Evolutionary conservation across 2,329 filamentous ascomycete genomes (phyloP).

Genomic region (Trichoderma citrinoviride): DNA sequence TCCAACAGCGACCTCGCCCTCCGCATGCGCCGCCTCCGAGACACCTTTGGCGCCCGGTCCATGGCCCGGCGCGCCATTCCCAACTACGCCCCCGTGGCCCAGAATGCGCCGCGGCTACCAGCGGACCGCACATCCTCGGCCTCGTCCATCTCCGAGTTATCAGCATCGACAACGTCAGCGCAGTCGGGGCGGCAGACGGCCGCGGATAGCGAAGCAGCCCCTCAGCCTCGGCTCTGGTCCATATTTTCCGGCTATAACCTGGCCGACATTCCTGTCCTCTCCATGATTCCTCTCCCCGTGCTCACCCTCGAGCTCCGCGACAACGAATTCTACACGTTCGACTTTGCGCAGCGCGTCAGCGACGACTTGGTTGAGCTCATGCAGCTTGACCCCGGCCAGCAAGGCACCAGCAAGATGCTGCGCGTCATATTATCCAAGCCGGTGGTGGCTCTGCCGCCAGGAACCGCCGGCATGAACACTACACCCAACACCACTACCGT

Average conservation of each 20-base stretch:
- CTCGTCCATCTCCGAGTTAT: conserved; percentile 20
- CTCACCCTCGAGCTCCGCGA: conserved; percentile 33
- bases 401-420: conserved; percentile 23
- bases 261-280: conserved; percentile 33
- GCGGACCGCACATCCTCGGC: conserved; percentile 23
- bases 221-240: conserved; percentile 25
- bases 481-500: not conserved
- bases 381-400: conserved; percentile 21
- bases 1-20: conserved; percentile 36
- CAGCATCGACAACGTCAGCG: not conserved
- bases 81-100: conserved; percentile 21
- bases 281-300: conserved; percentile 35
- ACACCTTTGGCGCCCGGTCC: conserved; percentile 26
- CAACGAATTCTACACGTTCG: conserved; percentile 34
- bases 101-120: conserved; percentile 22
- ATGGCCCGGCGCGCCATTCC: conserved; percentile 22
- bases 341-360: conserved; percentile 31
- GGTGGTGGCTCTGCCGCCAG: not conserved
- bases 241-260: conserved; percentile 34
- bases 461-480: conserved; percentile 4
- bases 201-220: conserved; percentile 8
- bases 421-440: conserved; percentile 20
- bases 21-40: conserved; percentile 33
- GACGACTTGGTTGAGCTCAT: conserved; percentile 32
- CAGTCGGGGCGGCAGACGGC: conserved; percentile 1